Conservation (phyloP, 1,284 basidiomycete species). For the Ustilago bromivora region DNA sequence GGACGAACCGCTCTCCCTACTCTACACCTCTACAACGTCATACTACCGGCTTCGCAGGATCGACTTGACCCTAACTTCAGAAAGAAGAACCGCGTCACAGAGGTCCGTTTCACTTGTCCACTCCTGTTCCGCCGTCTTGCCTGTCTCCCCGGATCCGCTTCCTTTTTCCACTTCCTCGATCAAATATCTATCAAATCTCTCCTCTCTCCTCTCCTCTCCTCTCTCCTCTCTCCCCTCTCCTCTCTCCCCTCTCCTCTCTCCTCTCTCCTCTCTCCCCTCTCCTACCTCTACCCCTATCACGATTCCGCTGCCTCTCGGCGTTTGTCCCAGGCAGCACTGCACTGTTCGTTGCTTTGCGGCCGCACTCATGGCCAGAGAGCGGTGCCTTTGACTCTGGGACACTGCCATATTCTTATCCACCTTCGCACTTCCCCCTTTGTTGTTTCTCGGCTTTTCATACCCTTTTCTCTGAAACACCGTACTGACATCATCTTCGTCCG, state of each 20-base stretch:
- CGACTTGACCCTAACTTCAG: constrained; percentile 63
- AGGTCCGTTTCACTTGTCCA: constrained; percentile 54
- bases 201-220: not conserved
- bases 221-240: not conserved
- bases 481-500: constrained; percentile 47
- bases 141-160: constrained; percentile 1
- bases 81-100: constrained; percentile 68
- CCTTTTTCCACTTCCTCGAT: not conserved
- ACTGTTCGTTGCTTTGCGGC: constrained; percentile 40
- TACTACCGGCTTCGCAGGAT: constrained; percentile 33
- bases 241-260: not conserved
- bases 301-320: not conserved
- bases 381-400: constrained; percentile 19
- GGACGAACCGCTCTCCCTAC: constrained; percentile 2
- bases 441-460: not conserved
- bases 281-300: not conserved
- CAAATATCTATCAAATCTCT: not conserved
- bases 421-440: constrained; percentile 9
- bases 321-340: constrained; percentile 22
- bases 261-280: not conserved
- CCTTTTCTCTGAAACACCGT: not conserved
- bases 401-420: constrained; percentile 5
- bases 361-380: constrained; percentile 51
- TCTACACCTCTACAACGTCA: constrained; percentile 17
- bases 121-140: constrained; percentile 5